Conservation (phyloP, 2,329 filamentous ascomycete genomes). For the Colletotrichum cordylinicola region DNA sequence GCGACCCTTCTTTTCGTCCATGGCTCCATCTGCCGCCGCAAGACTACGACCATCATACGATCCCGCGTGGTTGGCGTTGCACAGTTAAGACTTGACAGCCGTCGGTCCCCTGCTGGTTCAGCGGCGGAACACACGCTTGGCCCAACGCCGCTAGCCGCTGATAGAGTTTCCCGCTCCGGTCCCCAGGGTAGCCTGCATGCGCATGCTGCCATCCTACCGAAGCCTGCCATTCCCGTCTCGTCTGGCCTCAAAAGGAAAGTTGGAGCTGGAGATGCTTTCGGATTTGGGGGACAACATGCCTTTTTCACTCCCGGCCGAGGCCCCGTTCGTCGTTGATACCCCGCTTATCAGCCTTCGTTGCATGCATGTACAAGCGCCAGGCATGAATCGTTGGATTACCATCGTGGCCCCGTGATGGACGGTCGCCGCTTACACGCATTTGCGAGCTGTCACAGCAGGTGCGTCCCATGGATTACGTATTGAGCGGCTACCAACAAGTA, state of each 20-base stretch:
- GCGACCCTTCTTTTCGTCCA: background rate
- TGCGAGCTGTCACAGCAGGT: background rate
- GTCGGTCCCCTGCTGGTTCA: background rate
- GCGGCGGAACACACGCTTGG: background rate
- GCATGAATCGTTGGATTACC: constrained; percentile 1
- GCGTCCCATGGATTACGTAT: background rate
- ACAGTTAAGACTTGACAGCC: constrained; percentile 1
- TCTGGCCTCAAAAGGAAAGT: constrained; percentile 2
- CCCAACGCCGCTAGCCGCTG: constrained; percentile 10
- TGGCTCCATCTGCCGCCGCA: background rate
- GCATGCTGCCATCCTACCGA: constrained; percentile 10
- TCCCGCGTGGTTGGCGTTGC: background rate
- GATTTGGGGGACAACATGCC: background rate
- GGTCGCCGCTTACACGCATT: background rate
- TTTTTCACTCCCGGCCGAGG: background rate
- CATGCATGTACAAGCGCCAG: background rate
- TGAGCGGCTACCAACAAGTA: background rate
- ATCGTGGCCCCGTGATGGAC: background rate
- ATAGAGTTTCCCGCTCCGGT: constrained; percentile 9
- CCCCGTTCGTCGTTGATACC: background rate
- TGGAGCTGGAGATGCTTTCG: constrained; percentile 9
- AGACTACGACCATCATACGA: constrained; percentile 3
- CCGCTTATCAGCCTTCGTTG: constrained; percentile 14
- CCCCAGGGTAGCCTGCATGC: constrained; percentile 8
- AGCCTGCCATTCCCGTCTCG: constrained; percentile 11